Percentiles rank a stretch among this genome's conserved stretches.
Conservation (phyloP, 257 asterid genomes). For the Solanum lycopersicoides region DNA sequence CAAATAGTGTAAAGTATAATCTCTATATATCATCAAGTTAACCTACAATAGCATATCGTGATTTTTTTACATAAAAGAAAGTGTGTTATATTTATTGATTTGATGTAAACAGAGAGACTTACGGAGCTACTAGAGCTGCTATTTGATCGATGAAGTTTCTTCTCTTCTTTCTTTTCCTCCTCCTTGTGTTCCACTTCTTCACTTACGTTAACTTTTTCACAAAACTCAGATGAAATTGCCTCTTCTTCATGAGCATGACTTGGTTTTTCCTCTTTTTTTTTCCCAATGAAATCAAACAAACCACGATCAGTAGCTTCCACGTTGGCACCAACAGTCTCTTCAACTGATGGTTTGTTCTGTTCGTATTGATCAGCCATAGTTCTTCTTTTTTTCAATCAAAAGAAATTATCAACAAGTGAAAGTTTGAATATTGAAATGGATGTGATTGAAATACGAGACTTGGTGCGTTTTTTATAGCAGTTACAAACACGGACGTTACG, state of each 20-base stretch:
- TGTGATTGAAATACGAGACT: not conserved
- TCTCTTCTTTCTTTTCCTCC: slow-evolving; percentile 12
- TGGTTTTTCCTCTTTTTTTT: slow-evolving; percentile 41
- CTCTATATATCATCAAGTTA: not conserved
- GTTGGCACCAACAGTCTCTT: slow-evolving; percentile 20
- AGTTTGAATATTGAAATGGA: not conserved
- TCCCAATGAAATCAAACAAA: slow-evolving; percentile 38
- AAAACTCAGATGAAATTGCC: slow-evolving; percentile 33
- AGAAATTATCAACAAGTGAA: not conserved
- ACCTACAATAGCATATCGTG: not conserved
- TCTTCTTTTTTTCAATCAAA: not conserved
- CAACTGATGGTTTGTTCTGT: slow-evolving; percentile 9
- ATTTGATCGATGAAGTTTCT: slow-evolving; percentile 39
- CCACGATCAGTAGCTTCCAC: slow-evolving; percentile 54
- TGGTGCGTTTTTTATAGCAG: slow-evolving; percentile 28
- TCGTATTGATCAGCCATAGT: slow-evolving; percentile 47
- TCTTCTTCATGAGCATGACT: slow-evolving; percentile 20
- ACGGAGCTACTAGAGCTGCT: slow-evolving; percentile 73
- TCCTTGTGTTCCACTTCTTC: slow-evolving; percentile 20
- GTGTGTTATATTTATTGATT: not conserved
- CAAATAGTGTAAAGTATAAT: not conserved
- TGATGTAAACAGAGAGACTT: slow-evolving; percentile 14
- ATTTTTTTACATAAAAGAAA: no score
- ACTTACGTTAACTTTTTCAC: slow-evolving; percentile 42
- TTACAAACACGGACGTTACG: slow-evolving; percentile 36